phyloP scores from a whole-genome alignment of 2,329 filamentous ascomycete species.

The Penicillium decumbens region DNA sequence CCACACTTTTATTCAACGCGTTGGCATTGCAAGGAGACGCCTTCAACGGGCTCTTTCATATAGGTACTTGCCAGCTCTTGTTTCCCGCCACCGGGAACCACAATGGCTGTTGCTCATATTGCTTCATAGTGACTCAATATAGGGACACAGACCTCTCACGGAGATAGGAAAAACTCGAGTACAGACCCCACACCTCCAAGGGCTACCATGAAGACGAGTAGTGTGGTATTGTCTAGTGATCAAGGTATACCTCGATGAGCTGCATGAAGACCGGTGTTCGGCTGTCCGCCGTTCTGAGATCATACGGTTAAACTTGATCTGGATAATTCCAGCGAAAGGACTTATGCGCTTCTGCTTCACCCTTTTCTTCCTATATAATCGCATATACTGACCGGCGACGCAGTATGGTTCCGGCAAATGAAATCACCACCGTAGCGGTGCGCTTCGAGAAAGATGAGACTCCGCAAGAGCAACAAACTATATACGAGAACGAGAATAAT shows the following conservation, averaged over 20 bases:
- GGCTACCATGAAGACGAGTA: slow-evolving; percentile 39
- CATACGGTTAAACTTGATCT: slow-evolving; percentile 46
- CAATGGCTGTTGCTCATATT: slow-evolving; percentile 7
- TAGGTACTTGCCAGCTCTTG: slow-evolving; percentile 1
- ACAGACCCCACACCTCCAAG: slow-evolving; percentile 26
- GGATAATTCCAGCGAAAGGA: slow-evolving; percentile 46
- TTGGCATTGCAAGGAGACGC: neutral
- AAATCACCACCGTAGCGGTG: slow-evolving; percentile 28
- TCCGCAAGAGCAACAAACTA: slow-evolving; percentile 9
- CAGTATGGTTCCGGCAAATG: slow-evolving; percentile 33
- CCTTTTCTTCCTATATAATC: slow-evolving; percentile 1
- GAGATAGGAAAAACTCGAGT: slow-evolving; percentile 16
- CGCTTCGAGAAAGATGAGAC: slow-evolving; percentile 22
- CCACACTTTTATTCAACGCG: neutral
- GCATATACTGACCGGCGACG: slow-evolving; percentile 20
- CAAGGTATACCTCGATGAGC: slow-evolving; percentile 40
- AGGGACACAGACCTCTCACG: slow-evolving; percentile 2
- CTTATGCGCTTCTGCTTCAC: slow-evolving; percentile 36
- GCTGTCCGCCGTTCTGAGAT: slow-evolving; percentile 39
- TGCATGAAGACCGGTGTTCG: slow-evolving; percentile 44
- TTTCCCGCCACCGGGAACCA: neutral
- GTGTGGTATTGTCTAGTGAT: slow-evolving; percentile 36
- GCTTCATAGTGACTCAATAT: slow-evolving; percentile 20
- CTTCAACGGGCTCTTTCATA: neutral
- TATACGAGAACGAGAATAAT: slow-evolving; percentile 17